Percentiles rank a stretch among this genome's conserved stretches.
phyloP scores from a whole-genome alignment of 1,284 basidiomycete species.

The Ceratobasidium sp. region DNA sequence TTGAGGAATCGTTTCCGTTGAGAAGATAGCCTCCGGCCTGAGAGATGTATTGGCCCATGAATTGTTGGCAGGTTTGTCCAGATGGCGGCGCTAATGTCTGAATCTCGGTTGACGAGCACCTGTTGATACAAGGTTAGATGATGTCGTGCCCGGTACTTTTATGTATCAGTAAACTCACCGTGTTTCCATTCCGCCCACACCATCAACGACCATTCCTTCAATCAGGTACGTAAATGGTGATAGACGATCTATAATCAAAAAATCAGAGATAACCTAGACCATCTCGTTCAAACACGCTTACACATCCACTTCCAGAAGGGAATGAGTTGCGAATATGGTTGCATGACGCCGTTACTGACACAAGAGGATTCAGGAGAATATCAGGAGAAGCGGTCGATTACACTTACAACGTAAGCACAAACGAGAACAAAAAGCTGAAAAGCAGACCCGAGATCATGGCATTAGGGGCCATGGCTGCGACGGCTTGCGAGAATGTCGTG shows the following conservation, averaged over 20 bases:
- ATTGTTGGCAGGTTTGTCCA: slow-evolving; percentile 77
- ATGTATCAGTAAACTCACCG: background rate
- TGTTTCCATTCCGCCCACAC: slow-evolving; percentile 48
- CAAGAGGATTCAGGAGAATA: slow-evolving; percentile 24
- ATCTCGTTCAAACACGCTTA: background rate
- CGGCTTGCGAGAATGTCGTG: slow-evolving; percentile 68
- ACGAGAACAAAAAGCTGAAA: slow-evolving; percentile 70
- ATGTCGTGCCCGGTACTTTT: slow-evolving; percentile 52
- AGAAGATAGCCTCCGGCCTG: slow-evolving; percentile 81
- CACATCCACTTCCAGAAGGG: slow-evolving; percentile 86
- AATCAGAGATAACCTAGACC: background rate
- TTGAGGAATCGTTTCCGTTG: slow-evolving; percentile 68
- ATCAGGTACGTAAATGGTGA: slow-evolving; percentile 80
- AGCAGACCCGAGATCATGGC: slow-evolving; percentile 72
- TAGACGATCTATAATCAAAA: slow-evolving; percentile 59
- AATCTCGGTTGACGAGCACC: slow-evolving; percentile 75
- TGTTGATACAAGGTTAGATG: slow-evolving; percentile 52
- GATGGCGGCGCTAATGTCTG: slow-evolving; percentile 74
- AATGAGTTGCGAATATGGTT: slow-evolving; percentile 70
- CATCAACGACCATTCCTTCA: slow-evolving; percentile 66
- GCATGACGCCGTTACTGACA: slow-evolving; percentile 68
- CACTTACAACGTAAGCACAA: slow-evolving; percentile 71
- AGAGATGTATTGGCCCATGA: slow-evolving; percentile 72
- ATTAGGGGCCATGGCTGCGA: slow-evolving; percentile 73
- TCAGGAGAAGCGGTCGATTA: slow-evolving; percentile 5